Evolutionary conservation across 129 eudicot species (phyloP), one percentile per base, ranked within the genome.

Genomic region (Smallanthus sonchifolius): DNA sequence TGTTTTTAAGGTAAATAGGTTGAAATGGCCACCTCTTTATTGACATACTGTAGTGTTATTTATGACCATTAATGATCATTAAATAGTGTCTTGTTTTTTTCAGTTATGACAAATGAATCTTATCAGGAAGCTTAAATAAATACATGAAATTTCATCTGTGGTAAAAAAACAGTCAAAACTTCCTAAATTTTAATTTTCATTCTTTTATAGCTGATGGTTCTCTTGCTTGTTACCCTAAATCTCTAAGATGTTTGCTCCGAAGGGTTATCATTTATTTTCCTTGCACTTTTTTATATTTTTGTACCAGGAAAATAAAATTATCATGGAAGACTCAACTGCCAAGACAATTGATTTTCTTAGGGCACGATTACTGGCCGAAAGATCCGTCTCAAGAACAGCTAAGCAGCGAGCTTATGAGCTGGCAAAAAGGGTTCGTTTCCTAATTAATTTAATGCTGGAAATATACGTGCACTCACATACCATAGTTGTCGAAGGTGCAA

Each of bases 261-360:
- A 43, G 47, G 32, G 30, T 24, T 24, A 24, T 24, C 30, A 24
- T 44, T 76, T 35, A 56, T 43, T 62, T 40, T 64, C 66, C 65
- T 78, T 45, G 82, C 49, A 45, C 2, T 24, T 60, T 70, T 67
- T 40, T 30, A 57, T 66, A 37, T 9, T 14, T 16, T 55, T 80
- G n/a, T 76, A 24, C 30, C 30, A 63, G 66, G 88, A 95, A 83
- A 74, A 73, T 44, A 8, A 51, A 73, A 73, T 61, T 34, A 82
- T 77, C 75, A 84, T 86, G 85, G 98, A 84, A 73, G 95, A 90
- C 72, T 67, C 88, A 59, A 76, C 86, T 73, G 80, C 69, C 76
- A 90, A 81, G 87, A 94, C 93, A n/a, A 85, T 94, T 73, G 91
- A 91, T 51, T 88, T 49, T 82, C 98, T 94, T 67, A 86, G 98